Evolutionary conservation across 108 stramenopile species (phyloP).

Genomic region (Pseudonitzschia multiseries): DNA sequence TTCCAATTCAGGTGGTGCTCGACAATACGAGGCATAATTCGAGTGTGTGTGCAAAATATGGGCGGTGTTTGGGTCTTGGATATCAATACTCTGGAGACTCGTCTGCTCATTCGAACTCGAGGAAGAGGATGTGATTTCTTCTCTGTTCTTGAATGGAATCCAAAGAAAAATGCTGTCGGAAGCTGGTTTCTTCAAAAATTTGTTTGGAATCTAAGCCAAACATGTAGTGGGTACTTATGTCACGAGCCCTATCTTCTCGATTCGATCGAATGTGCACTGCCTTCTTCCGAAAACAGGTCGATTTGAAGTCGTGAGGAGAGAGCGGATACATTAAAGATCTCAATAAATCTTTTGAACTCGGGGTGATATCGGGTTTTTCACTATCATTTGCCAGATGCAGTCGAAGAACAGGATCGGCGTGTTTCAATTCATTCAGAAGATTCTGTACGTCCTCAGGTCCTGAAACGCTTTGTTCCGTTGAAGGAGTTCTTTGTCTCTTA

Average conservation of each 20-base stretch:
- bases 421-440: constrained; percentile 13
- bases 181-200: constrained; percentile 66
- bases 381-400: background rate
- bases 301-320: constrained; percentile 29
- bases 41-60: constrained; percentile 58
- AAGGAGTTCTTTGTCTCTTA: background rate
- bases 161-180: constrained; percentile 72
- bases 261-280: constrained; percentile 42
- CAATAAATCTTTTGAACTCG: constrained; percentile 22
- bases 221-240: constrained; percentile 44
- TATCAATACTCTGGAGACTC: constrained; percentile 67
- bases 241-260: constrained; percentile 25
- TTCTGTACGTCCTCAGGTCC: background rate
- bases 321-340: constrained; percentile 48
- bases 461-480: background rate
- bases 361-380: background rate
- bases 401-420: constrained; percentile 16
- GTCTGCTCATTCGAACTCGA: background rate
- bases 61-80: constrained; percentile 70
- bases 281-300: constrained; percentile 46
- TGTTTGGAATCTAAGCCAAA: constrained; percentile 48
- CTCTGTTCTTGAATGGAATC: constrained; percentile 23
- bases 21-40: constrained; percentile 83
- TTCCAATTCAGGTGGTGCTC: constrained; percentile 85
- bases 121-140: background rate